Percentiles rank a stretch among this genome's conserved stretches.
Evolutionary conservation across 768 basidiomycete species (phyloP).

Genomic region (Dendrothele bispora): DNA sequence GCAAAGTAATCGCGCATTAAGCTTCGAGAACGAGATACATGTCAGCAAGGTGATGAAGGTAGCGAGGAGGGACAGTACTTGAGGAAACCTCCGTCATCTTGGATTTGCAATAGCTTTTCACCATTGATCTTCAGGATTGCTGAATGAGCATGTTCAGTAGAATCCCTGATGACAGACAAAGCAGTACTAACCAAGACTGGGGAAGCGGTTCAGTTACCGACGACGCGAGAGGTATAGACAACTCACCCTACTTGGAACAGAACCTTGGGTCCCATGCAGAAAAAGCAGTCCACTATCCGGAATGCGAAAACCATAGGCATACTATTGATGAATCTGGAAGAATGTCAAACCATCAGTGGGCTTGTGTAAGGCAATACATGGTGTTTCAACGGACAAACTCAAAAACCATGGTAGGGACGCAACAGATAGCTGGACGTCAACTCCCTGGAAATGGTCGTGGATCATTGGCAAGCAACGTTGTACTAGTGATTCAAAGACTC

Average conservation of each 20-base stretch:
- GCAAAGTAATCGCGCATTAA: slow-evolving; percentile 96
- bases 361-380: no score
- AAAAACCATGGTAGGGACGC: slow-evolving; percentile 98
- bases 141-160: slow-evolving; percentile 28
- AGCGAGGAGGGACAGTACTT: slow-evolving; percentile 52
- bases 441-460: slow-evolving; percentile 85
- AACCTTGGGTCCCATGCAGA: slow-evolving; percentile 99
- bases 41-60: slow-evolving; percentile 2
- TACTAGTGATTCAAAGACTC: slow-evolving; percentile 95
- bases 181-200: slow-evolving; percentile 53
- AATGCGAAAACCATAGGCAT: slow-evolving; percentile 99
- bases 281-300: slow-evolving; percentile 95
- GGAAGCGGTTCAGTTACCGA: slow-evolving; percentile 6
- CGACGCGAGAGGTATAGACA: background rate
- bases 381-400: slow-evolving; percentile 80
- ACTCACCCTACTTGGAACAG: slow-evolving; percentile 97
- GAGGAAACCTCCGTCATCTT: slow-evolving; percentile 96
- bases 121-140: slow-evolving; percentile 99
- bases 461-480: slow-evolving; percentile 88
- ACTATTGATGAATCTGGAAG: slow-evolving; percentile 77
- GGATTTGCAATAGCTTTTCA: slow-evolving; percentile 85
- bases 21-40: slow-evolving; percentile 41
- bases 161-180: slow-evolving; percentile 19
- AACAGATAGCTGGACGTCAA: slow-evolving; percentile 96
- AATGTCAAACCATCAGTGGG: no score